Base-by-base conservation (phyloP, 192 early-diverging fungal species). In the Backusella sp. region DNA sequence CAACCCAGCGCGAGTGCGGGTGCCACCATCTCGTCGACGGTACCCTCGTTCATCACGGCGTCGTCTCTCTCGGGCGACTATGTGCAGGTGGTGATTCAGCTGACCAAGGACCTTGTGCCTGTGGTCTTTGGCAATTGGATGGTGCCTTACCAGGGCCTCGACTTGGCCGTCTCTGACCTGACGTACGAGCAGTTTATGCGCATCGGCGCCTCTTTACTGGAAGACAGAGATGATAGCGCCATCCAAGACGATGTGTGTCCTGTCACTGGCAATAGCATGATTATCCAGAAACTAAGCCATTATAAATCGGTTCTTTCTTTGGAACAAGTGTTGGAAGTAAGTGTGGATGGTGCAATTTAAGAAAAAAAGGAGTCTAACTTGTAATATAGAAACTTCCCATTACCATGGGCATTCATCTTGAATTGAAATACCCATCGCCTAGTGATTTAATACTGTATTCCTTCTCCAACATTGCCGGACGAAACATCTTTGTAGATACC, bases 61-160 rank as follows among this genome's bases (percentile, higher is more conserved):
- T 94, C 93, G 1, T 96, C 94, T 0, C 84, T 99, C n/a, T 94
- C 95, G 0, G 92, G 96, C 42, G 95, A 98, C 77, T 96, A 98
- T 79, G 83, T 99, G 6, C 92, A 93, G 70, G 82, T 97, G 5
- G 91, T 93, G 36, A 93, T 98, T 30, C 97, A 98, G 75, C 82
- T 97, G 19, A 98, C 97, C 6, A 84, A 89, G 59, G 96, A 99
- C 78, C 84, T 89, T 21, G 87, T 96, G 0, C 94, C 97, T 0
- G 96, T 98, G 21, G 91, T 98, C 5, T 96, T 90, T 83, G 84
- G 93, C 9, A 80, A 90, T 73, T 96, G 93, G 93, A 76, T 90
- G 66, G 73, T 95, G 37, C 89, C 91, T 8, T 76, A 84, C 0
- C 85, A 90, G 11, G 83, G 77, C 28, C 84, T 90, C 53, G 84